Percentiles rank a stretch among this genome's conserved stretches.
These are phyloP conservation scores for Agrostemma githago DNA, from an alignment of 148 eudicot species.

Conservation along the genomic window DNA sequence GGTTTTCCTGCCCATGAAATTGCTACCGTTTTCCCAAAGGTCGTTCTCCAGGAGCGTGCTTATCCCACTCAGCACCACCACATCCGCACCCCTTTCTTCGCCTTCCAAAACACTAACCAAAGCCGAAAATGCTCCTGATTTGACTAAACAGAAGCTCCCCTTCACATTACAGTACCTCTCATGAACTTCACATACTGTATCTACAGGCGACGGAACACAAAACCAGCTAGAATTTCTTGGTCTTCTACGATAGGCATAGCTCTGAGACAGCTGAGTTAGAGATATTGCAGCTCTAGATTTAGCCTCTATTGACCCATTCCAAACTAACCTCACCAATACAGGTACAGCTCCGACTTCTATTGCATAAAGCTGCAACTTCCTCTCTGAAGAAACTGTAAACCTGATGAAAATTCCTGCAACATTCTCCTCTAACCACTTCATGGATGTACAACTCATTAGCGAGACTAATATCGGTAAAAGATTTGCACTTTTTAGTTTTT, in stretches of 20 bases:
- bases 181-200: slow-evolving; percentile 58
- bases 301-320: slow-evolving; percentile 41
- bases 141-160: slow-evolving; percentile 69
- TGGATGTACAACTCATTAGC: slow-evolving; percentile 26
- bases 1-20: slow-evolving; percentile 34
- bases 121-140: slow-evolving; percentile 52
- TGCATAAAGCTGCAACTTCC: slow-evolving; percentile 53
- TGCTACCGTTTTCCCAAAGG: slow-evolving; percentile 66
- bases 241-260: slow-evolving; percentile 30
- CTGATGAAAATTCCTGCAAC: slow-evolving; percentile 53
- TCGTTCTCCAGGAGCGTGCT: slow-evolving; percentile 59
- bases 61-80: slow-evolving; percentile 48
- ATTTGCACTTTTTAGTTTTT: slow-evolving; percentile 50
- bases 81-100: slow-evolving; percentile 64
- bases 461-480: slow-evolving; percentile 50
- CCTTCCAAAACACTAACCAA: slow-evolving; percentile 48
- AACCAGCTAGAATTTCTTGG: slow-evolving; percentile 44
- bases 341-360: slow-evolving; percentile 54
- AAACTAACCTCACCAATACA: slow-evolving; percentile 52
- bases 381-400: slow-evolving; percentile 64
- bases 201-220: slow-evolving; percentile 46
- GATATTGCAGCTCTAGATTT: slow-evolving; percentile 64
- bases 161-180: slow-evolving; percentile 46
- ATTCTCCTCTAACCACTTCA: slow-evolving; percentile 40
- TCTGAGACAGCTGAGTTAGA: slow-evolving; percentile 68